Evolutionary conservation across 2,329 filamentous ascomycete species (phyloP), one percentile per base, ranked within the genome.

Genomic region (Plenodomus tracheiphilus): DNA sequence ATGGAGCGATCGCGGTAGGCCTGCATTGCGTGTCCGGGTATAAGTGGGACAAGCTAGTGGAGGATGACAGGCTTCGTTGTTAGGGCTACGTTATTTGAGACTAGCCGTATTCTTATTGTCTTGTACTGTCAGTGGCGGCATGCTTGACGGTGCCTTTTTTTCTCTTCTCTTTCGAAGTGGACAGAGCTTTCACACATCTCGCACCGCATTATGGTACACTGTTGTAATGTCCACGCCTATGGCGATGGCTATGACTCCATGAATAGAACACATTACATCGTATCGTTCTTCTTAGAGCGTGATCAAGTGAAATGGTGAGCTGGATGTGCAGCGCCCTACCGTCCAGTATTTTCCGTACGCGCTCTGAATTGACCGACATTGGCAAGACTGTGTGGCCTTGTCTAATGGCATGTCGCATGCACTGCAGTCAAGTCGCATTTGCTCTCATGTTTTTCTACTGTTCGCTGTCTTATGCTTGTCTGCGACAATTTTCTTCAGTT

Each of bases 1-100:
- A 40, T 46, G 45, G 48, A 44, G 43, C 39, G 40, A 53, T 58
- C 61, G 61, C 30, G 62, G 62, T 62, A 65, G 62, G 62, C 57
- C 55, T 54, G 56, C 61, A 63, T 60, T 3, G 3, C 39, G 16
- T 36, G 30, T 32, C 21, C 11, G 42, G 21, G 25, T 21, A 42
- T 48, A 25, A 18, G 37, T 21, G 28, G 9, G 34, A 40, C 16
- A 35, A 41, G 37, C 9, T 18, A n/a, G 28, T 32, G 4, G 13
- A 32, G 6, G 28, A 15, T 15, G 28, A 15, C 28, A 11, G 8
- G 13, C 15, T 15, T 6, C 4, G 15, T 32, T 4, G 11, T 32
- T 15, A 8, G 13, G 28, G 28, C 28, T 32, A 11, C 28, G n/a
- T 25, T 10, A 10, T 25, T 5, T 25, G 22, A 25, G 22, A n/a